A percentile compares a stretch with the other conserved stretches of the same genome.
phyloP scores from a whole-genome alignment of 768 basidiomycete genomes.

The Rhodotorula kratochvilovae region DNA sequence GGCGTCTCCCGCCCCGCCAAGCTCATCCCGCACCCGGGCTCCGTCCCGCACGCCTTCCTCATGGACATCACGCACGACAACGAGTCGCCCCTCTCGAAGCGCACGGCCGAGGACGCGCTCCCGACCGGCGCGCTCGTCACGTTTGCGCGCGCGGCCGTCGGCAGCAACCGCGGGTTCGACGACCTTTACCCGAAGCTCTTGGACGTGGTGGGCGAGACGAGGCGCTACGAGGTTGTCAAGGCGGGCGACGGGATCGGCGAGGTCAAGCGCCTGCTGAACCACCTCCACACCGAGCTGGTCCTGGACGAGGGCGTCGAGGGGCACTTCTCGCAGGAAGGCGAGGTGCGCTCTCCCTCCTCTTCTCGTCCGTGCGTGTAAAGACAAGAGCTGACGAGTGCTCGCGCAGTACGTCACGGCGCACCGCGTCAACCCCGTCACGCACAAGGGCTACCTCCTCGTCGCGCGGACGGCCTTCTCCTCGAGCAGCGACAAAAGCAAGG shows the following conservation, averaged over 20 bases:
- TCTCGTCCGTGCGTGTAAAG: neutral
- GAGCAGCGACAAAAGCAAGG: constrained; percentile 75
- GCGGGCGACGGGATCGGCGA: constrained; percentile 52
- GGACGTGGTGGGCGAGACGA: constrained; percentile 77
- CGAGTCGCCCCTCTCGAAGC: constrained; percentile 81
- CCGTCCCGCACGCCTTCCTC: constrained; percentile 82
- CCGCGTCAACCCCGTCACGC: constrained; percentile 81
- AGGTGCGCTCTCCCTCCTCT: constrained; percentile 57
- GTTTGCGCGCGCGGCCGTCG: constrained; percentile 80
- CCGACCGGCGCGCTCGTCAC: constrained; percentile 87
- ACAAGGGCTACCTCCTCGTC: constrained; percentile 86
- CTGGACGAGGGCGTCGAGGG: constrained; percentile 82
- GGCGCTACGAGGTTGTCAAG: constrained; percentile 67
- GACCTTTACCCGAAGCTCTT: constrained; percentile 94
- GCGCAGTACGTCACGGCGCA: constrained; percentile 85
- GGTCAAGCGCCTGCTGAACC: constrained; percentile 69
- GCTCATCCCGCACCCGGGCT: constrained; percentile 77
- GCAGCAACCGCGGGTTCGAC: constrained; percentile 94
- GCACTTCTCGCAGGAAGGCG: constrained; percentile 92
- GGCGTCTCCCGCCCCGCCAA: constrained; percentile 69
- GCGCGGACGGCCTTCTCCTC: constrained; percentile 79
- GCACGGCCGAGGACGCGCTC: constrained; percentile 90
- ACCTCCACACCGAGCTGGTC: constrained; percentile 85
- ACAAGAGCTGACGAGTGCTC: neutral
- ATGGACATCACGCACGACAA: constrained; percentile 98